Conservation (phyloP, 108 stramenopile genomes). For the Nitzschia sp. region DNA sequence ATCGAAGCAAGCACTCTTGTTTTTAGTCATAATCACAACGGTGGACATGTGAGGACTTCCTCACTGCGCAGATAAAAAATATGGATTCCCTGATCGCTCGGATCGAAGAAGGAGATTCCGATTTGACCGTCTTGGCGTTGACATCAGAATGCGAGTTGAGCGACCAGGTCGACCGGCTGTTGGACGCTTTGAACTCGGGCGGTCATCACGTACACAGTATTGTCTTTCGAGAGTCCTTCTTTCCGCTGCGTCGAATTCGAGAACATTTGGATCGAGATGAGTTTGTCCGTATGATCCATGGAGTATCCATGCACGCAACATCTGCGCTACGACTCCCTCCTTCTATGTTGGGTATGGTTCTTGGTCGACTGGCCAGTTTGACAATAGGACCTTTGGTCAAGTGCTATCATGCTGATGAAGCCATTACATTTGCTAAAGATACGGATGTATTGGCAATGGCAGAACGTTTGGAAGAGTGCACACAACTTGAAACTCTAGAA, state of each 20-base stretch:
- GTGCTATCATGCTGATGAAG: neutral
- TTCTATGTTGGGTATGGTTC: neutral
- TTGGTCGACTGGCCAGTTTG: neutral
- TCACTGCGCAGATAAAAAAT: too few species aligned
- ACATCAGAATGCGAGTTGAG: neutral
- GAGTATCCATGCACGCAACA: neutral
- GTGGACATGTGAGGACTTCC: too few species aligned
- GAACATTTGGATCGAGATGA: neutral
- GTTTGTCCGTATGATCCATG: neutral
- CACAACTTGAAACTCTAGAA: neutral
- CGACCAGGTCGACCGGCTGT: neutral
- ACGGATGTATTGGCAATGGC: neutral
- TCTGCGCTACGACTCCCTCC: neutral
- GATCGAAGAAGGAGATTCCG: neutral
- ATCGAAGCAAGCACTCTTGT: too few species aligned
- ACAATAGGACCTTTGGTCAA: neutral
- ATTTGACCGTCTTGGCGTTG: neutral
- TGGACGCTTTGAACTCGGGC: neutral
- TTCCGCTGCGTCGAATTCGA: slow-evolving; percentile 6
- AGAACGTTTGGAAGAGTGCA: neutral
- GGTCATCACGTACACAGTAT: neutral
- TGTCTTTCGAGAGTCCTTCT: slow-evolving; percentile 4
- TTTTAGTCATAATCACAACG: too few species aligned
- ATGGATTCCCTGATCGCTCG: neutral
- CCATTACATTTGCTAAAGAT: neutral